These are phyloP conservation scores for Penicillium sp. DNA, from an alignment of 2,329 filamentous ascomycete species.

Conservation along the genomic window DNA sequence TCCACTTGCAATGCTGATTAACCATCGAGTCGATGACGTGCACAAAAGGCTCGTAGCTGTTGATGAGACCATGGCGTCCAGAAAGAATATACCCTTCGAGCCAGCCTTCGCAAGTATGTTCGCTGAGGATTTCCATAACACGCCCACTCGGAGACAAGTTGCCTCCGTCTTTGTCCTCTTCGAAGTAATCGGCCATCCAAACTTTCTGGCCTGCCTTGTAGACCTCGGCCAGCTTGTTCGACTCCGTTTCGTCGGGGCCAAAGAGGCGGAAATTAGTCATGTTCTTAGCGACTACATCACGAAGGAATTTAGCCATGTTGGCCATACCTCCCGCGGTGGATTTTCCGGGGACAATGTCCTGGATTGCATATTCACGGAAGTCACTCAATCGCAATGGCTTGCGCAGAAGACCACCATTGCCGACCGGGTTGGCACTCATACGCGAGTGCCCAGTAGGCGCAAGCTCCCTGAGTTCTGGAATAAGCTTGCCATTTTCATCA, in stretches of 20 bases:
- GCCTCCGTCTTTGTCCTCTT: conserved; percentile 72
- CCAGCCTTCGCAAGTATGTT: conserved; percentile 79
- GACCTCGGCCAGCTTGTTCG: conserved; percentile 71
- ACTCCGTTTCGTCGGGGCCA: conserved; percentile 77
- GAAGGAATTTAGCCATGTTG: conserved; percentile 67
- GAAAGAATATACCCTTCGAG: conserved; percentile 75
- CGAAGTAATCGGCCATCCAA: conserved; percentile 76
- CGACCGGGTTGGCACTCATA: conserved; percentile 76
- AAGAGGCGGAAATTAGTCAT: conserved; percentile 70
- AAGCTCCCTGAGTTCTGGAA: conserved; percentile 62
- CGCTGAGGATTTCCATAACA: conserved; percentile 82
- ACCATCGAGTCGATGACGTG: conserved; percentile 85
- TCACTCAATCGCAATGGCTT: conserved; percentile 69
- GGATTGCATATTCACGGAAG: conserved; percentile 66
- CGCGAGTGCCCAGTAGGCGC: conserved; percentile 65
- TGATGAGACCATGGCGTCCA: conserved; percentile 72
- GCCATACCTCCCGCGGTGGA: conserved; percentile 64
- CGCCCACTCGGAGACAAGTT: conserved; percentile 68
- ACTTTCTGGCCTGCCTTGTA: conserved; percentile 76
- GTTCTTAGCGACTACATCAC: conserved; percentile 67
- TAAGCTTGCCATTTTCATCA: conserved; percentile 61
- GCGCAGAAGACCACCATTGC: conserved; percentile 67
- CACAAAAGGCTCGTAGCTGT: conserved; percentile 81
- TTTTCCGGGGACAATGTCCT: conserved; percentile 61
- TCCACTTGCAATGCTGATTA: conserved; percentile 83